phyloP scores from a whole-genome alignment of 2,329 filamentous ascomycete species.

The Diplodia sapinea region DNA sequence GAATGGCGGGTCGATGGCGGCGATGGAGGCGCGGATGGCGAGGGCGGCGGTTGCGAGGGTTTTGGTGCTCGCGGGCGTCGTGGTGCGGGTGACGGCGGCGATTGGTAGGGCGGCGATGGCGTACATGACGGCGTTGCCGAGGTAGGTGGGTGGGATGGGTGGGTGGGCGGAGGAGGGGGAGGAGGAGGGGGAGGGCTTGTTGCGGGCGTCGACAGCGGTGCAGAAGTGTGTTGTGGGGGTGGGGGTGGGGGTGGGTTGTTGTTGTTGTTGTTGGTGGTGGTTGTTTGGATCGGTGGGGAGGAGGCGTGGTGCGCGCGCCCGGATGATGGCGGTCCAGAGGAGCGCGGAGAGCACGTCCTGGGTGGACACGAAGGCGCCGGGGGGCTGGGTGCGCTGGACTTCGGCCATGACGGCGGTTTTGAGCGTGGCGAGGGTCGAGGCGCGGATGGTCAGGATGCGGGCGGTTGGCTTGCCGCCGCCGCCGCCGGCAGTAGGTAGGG shows the following conservation, averaged over 20 bases:
- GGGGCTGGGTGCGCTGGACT: not conserved
- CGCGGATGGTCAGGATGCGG: conserved; percentile 12
- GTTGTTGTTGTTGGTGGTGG: not conserved
- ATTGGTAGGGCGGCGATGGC: too few species aligned
- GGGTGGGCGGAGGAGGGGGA: too few species aligned
- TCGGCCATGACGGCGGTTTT: not conserved
- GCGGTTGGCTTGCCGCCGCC: not conserved
- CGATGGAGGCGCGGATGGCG: not conserved
- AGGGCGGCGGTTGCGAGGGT: not conserved
- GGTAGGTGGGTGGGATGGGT: not conserved
- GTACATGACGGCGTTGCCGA: conserved; percentile 17
- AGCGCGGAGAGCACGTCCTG: conserved; percentile 3
- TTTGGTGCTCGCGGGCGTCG: too few species aligned
- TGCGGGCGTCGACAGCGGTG: not conserved
- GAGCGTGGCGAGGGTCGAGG: not conserved
- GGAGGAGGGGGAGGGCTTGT: not conserved
- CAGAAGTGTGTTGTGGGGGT: not conserved
- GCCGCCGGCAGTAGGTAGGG: not conserved
- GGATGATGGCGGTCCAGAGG: not conserved
- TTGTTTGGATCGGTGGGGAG: not conserved
- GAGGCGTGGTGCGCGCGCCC: not conserved
- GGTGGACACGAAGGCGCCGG: not conserved
- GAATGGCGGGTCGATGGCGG: not conserved
- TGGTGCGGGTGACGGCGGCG: too few species aligned
- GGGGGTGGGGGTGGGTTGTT: too few species aligned